Conservation (phyloP, 805 yeast genomes). For the Dipodascopsis uninucleata region DNA sequence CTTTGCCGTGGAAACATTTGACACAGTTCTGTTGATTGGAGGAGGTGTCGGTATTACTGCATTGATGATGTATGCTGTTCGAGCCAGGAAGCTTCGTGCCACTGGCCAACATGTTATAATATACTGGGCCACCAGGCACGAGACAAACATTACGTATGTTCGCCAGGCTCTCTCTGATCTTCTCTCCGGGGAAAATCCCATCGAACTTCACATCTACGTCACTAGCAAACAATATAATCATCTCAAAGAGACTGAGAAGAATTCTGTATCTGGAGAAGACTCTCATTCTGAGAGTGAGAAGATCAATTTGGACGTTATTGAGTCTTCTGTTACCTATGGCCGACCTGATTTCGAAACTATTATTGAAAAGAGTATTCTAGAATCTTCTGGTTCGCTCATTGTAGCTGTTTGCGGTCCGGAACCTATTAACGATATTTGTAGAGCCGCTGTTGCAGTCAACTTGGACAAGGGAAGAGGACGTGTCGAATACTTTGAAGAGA, state of each 20-base stretch:
- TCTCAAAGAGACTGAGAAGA: too few species aligned
- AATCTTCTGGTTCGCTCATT: conserved; percentile 9
- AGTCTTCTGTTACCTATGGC: background rate
- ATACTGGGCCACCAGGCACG: conserved; percentile 14
- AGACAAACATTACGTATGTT: conserved; percentile 1
- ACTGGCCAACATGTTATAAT: conserved; percentile 12
- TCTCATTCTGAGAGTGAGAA: conserved; percentile 11
- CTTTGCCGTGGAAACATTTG: conserved; percentile 46
- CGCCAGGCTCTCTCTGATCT: conserved; percentile 4
- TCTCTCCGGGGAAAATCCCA: background rate
- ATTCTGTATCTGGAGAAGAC: conserved; percentile 2
- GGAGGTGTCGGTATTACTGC: conserved; percentile 69
- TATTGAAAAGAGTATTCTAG: background rate
- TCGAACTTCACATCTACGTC: conserved; percentile 12
- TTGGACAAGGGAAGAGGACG: conserved; percentile 8
- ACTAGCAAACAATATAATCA: too few species aligned
- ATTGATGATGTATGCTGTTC: conserved; percentile 44
- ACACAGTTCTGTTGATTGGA: conserved; percentile 50
- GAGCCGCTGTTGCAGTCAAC: conserved; percentile 9
- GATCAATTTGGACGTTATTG: conserved; percentile 35
- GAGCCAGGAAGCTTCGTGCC: conserved; percentile 3
- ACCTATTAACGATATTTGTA: conserved; percentile 5
- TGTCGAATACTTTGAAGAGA: conserved; percentile 18
- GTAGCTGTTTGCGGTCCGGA: conserved; percentile 14
- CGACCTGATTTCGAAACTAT: conserved; percentile 5